Conservation (phyloP, 73 alveolate species). For the Paramecium tetraurelia region DNA sequence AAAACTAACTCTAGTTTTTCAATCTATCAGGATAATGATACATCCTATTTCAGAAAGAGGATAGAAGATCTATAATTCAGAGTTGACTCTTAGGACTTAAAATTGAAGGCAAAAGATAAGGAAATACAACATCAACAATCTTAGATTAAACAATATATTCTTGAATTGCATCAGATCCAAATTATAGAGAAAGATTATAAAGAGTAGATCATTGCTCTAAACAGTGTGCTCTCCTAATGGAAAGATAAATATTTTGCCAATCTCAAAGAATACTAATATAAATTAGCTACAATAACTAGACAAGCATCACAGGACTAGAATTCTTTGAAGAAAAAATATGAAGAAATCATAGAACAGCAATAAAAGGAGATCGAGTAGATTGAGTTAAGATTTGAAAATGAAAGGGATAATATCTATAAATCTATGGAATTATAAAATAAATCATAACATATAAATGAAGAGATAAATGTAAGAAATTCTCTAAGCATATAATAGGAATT, state of each 20-base stretch:
- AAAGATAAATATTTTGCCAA: background rate
- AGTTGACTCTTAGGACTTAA: background rate
- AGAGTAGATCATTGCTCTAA: background rate
- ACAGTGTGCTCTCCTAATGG: background rate
- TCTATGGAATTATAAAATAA: background rate
- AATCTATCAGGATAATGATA: background rate
- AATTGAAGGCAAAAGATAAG: slow-evolving; percentile 4
- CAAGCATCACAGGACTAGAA: background rate
- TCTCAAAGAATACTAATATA: background rate
- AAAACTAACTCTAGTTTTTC: background rate
- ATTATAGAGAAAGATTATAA: background rate
- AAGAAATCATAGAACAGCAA: background rate
- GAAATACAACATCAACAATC: background rate
- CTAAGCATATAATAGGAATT: background rate
- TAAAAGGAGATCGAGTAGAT: slow-evolving; percentile 16
- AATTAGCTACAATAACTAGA: background rate
- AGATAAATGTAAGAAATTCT: background rate
- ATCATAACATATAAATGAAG: background rate
- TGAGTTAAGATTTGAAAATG: slow-evolving; percentile 24
- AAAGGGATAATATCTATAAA: background rate
- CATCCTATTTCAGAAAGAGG: background rate
- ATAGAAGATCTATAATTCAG: background rate
- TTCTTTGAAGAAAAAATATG: background rate
- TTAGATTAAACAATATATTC: background rate
- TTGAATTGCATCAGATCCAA: background rate